A percentile compares a stretch with the other conserved stretches of the same genome.
These are phyloP conservation scores for Hymenochaete sp. DNA, from an alignment of 1,284 basidiomycete species.

Conservation along the genomic window DNA sequence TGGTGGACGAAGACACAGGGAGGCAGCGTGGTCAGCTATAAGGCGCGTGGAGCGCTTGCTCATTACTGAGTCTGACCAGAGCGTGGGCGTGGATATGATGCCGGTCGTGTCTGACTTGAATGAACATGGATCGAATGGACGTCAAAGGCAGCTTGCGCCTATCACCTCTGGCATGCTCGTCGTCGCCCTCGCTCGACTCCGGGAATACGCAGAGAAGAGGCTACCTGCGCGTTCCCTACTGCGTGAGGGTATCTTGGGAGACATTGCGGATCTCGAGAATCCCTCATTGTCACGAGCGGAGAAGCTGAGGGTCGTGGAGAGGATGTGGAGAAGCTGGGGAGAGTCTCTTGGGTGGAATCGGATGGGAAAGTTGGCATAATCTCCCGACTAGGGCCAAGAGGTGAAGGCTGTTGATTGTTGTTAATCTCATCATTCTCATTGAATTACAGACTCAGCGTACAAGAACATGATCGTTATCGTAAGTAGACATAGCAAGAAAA, in stretches of 20 bases:
- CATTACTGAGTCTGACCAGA: too few species aligned
- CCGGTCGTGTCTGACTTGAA: background rate
- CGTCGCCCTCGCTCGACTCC: constrained; percentile 60
- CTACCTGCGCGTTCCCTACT: constrained; percentile 51
- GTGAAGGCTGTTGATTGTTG: too few species aligned
- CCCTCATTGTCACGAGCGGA: constrained; percentile 55
- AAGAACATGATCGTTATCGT: too few species aligned
- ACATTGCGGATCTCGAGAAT: constrained; percentile 79
- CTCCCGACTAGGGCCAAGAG: too few species aligned
- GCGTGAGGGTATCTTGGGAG: constrained; percentile 75
- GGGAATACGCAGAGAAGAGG: constrained; percentile 48
- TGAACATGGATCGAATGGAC: background rate
- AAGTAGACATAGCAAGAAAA: too few species aligned
- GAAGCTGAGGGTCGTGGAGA: constrained; percentile 70
- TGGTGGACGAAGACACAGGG: constrained; percentile 42
- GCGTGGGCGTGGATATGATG: constrained; percentile 7
- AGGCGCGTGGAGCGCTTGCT: constrained; percentile 65
- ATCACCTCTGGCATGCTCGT: constrained; percentile 67
- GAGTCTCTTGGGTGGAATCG: constrained; percentile 46
- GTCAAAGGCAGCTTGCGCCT: constrained; percentile 34
- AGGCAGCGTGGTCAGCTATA: constrained; percentile 54
- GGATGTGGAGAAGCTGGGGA: constrained; percentile 91
- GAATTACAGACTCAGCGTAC: too few species aligned
- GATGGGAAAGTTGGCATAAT: constrained; percentile 19
- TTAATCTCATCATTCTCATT: too few species aligned